Evolutionary conservation across 176 grass and related monocot genomes (phyloP), one percentile per base, ranked within the genome.

Genomic region (Lolium perenne): DNA sequence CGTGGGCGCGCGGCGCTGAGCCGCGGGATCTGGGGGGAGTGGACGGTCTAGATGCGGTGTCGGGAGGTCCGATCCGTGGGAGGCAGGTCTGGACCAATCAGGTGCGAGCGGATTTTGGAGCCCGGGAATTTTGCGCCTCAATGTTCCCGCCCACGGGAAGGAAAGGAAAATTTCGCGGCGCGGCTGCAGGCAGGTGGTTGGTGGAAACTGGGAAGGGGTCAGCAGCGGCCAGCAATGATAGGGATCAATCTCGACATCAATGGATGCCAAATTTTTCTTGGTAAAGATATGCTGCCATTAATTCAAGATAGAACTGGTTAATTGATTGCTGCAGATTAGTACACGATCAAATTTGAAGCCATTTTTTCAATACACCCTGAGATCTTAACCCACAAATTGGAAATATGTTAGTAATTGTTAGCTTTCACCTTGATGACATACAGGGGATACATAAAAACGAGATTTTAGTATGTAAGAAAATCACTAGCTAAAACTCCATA

Each of bases 61-160:
- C 0, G 7, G 4, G 41, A 23, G 41, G 26, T 1, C 3, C 66
- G 79, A 90, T 93, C 88, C 88, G 83, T 71, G 79, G 91, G 74
- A 74, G 4, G 16, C 6, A 1, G 2, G 50, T 7, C 50, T 70
- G 0, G 17, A 26, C 91, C 82, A 93, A 88, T 93, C 40, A 88
- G 51, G 25, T 61, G 35, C 20, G 12, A 88, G 69, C 9, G 0
- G 12, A 69, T 25, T 57, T 81, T 17, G 77, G 18, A 2, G 43
- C 3, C 0, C 5, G 50, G 68, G 76, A 76, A 7, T 10, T 46
- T 62, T n/a, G n/a, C 22, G 54, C 40, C 8, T n/a, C 4, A 9
- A 10, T 3, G 10, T 62, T 85, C 90, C 82, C 90, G 86, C 77
- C 77, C 38, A 2, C 17, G 17, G 38, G 13, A 56, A 8, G 38